Evolutionary conservation across 75 land plant species (phyloP).

Genomic region (Sequoia sempervirens): DNA sequence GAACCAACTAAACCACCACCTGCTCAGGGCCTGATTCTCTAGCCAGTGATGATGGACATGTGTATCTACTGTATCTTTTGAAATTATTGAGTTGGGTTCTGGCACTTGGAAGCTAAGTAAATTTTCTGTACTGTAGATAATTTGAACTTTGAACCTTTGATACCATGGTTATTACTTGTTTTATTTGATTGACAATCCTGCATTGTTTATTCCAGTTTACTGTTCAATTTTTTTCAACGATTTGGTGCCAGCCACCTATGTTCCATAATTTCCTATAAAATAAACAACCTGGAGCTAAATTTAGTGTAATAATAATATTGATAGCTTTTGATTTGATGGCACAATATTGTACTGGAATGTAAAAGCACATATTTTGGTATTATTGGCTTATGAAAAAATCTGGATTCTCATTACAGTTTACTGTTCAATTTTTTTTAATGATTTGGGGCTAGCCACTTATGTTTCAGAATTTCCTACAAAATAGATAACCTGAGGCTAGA

Average conservation of each 20-base stretch:
- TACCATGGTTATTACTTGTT: neutral
- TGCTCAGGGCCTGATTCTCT: conserved; percentile 33
- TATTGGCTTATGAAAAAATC: neutral
- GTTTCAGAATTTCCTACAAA: neutral
- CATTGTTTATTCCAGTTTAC: neutral
- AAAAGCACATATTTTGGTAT: neutral
- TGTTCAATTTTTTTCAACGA: neutral
- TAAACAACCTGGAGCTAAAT: neutral
- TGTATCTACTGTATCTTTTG: neutral
- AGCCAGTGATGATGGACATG: neutral
- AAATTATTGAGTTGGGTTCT: neutral
- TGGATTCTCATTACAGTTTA: neutral
- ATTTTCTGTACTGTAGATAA: neutral
- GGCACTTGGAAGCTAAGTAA: neutral
- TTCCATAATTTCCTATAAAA: neutral
- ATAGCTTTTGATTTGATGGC: neutral
- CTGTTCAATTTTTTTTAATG: neutral
- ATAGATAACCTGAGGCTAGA: neutral
- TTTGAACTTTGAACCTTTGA: neutral
- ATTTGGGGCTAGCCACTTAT: neutral
- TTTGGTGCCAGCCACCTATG: neutral
- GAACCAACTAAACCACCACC: conserved; percentile 25
- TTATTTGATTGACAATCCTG: neutral
- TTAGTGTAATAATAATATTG: neutral
- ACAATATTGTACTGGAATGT: neutral